phyloP scores from a whole-genome alignment of 106 monocot genomes.

The Posidonia australis region DNA sequence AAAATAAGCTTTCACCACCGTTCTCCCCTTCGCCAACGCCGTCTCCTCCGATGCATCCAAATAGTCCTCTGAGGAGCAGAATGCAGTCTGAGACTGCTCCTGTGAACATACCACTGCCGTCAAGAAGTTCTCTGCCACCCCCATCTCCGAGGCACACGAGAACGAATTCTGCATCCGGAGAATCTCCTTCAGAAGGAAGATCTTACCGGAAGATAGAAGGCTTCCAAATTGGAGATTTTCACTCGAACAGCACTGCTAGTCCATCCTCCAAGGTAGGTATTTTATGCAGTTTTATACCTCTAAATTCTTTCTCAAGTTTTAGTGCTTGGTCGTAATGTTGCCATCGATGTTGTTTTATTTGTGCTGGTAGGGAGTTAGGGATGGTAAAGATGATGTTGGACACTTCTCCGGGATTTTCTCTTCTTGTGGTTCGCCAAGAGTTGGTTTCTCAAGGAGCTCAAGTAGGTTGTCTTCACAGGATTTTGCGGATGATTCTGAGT shows the following conservation, averaged over 20 bases:
- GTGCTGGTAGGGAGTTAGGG: slow-evolving; percentile 44
- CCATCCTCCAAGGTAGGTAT: slow-evolving; percentile 57
- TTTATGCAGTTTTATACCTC: not conserved
- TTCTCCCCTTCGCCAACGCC: slow-evolving; percentile 65
- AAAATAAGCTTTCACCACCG: slow-evolving; percentile 45
- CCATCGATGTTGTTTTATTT: not conserved
- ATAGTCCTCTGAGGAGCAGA: slow-evolving; percentile 34
- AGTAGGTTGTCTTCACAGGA: slow-evolving; percentile 73
- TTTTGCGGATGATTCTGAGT: slow-evolving; percentile 70
- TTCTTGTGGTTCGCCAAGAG: slow-evolving; percentile 53
- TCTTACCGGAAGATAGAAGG: slow-evolving; percentile 51
- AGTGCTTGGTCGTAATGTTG: not conserved
- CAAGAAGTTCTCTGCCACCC: slow-evolving; percentile 51
- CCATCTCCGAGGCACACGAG: slow-evolving; percentile 51
- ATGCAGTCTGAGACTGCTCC: slow-evolving; percentile 52
- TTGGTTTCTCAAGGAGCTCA: slow-evolving; percentile 72
- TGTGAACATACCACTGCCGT: slow-evolving; percentile 55
- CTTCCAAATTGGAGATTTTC: slow-evolving; percentile 35
- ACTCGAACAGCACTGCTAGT: slow-evolving; percentile 29
- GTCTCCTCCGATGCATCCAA: slow-evolving; percentile 52
- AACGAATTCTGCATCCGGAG: slow-evolving; percentile 24
- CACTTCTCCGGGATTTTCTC: slow-evolving; percentile 65
- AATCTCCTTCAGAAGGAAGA: slow-evolving; percentile 45
- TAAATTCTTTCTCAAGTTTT: not conserved
- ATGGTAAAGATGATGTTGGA: slow-evolving; percentile 76